Evolutionary conservation across 179 eudicot species (phyloP).

Genomic region (Beta macrorhiza): DNA sequence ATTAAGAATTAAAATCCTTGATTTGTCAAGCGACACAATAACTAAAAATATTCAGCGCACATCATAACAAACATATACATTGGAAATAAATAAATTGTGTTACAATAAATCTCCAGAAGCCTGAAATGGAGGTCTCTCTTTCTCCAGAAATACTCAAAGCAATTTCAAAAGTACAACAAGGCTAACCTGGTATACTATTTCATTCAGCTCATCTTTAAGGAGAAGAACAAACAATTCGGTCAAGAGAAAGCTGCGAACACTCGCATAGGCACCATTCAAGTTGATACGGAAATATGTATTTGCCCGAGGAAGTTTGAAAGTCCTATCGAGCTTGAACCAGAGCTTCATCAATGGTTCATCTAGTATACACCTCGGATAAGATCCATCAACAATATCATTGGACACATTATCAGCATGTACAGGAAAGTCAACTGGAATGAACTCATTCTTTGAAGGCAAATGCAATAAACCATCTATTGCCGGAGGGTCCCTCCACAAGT

Average conservation of each 20-base stretch:
- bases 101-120: not conserved
- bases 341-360: conserved; percentile 78
- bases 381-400: conserved; percentile 30
- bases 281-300: conserved; percentile 87
- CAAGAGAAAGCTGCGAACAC: conserved; percentile 62
- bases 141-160: not conserved
- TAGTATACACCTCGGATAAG: conserved; percentile 70
- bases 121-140: too few relatives aligned
- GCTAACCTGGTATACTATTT: conserved; percentile 83
- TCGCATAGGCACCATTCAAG: conserved; percentile 64
- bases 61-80: too few relatives aligned
- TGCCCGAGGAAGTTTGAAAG: conserved; percentile 92
- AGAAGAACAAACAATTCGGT: conserved; percentile 82
- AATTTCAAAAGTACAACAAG: not conserved
- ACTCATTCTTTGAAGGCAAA: conserved; percentile 83
- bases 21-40: too few relatives aligned
- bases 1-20: too few relatives aligned
- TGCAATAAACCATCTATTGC: conserved; percentile 66
- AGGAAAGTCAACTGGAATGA: conserved; percentile 76
- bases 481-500: conserved; percentile 78
- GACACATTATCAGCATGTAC: conserved; percentile 56
- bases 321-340: conserved; percentile 88
- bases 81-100: too few relatives aligned
- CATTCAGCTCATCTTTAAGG: conserved; percentile 93
- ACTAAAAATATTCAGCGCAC: too few relatives aligned